phyloP scores from a whole-genome alignment of 83 land plant genomes.

The Thuja plicata region DNA sequence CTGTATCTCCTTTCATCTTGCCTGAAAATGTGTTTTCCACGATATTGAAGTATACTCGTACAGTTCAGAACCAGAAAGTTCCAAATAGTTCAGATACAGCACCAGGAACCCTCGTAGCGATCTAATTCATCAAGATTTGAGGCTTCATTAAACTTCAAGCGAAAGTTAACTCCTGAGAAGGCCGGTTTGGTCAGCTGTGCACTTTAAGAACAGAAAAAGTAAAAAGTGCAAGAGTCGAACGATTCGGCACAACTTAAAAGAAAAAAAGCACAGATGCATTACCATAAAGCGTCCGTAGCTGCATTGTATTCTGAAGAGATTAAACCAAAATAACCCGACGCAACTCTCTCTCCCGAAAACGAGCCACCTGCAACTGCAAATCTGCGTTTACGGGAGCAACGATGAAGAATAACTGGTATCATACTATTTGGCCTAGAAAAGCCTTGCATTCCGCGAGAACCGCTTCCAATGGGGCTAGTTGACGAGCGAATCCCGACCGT shows the following conservation, averaged over 20 bases:
- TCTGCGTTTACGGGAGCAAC: background rate
- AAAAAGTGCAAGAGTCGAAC: background rate
- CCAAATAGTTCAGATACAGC: background rate
- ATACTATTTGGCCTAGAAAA: background rate
- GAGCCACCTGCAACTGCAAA: background rate
- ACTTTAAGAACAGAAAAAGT: background rate
- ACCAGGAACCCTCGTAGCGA: background rate
- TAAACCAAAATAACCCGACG: background rate
- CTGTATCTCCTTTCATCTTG: conserved; percentile 73
- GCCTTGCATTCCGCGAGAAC: background rate
- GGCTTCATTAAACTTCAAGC: background rate
- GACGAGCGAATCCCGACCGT: background rate
- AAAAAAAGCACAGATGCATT: background rate
- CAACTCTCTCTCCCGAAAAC: background rate
- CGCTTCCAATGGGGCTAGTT: background rate
- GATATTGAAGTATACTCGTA: background rate
- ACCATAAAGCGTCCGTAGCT: background rate
- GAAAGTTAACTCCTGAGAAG: background rate
- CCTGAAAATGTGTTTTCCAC: background rate
- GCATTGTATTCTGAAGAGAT: background rate
- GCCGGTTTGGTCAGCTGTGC: conserved; percentile 1
- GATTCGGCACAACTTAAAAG: background rate
- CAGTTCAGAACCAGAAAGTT: background rate
- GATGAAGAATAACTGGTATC: background rate
- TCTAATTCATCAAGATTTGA: background rate